A percentile compares a stretch with the other conserved stretches of the same genome.
Conservation (phyloP, 805 yeast genomes). For the Candida ovalis region DNA sequence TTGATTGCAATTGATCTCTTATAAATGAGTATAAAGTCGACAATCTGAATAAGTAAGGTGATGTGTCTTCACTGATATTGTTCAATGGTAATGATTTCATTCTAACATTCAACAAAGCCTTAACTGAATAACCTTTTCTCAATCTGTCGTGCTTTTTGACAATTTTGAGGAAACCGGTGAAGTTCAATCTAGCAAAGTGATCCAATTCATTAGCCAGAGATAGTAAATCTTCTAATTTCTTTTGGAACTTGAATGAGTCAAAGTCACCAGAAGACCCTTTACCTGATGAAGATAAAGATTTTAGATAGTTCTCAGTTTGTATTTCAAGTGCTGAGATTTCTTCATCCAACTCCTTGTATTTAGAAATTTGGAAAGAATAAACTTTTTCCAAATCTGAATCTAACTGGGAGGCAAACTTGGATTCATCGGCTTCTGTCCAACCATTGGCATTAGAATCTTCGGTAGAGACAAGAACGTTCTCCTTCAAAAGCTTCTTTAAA, state of each 20-base stretch:
- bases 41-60: conserved; percentile 81
- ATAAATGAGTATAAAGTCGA: conserved; percentile 78
- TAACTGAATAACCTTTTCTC: conserved; percentile 84
- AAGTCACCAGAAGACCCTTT: conserved; percentile 34
- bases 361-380: conserved; percentile 63
- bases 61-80: conserved; percentile 75
- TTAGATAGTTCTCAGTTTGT: conserved; percentile 42
- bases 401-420: conserved; percentile 58
- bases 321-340: conserved; percentile 63
- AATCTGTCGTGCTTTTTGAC: conserved; percentile 94
- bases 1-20: conserved; percentile 60
- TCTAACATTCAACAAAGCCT: conserved; percentile 83
- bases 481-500: conserved; percentile 66
- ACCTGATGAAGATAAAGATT: conserved; percentile 14
- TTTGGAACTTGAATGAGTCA: conserved; percentile 60
- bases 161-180: conserved; percentile 90
- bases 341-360: conserved; percentile 65
- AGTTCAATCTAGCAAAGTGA: conserved; percentile 85
- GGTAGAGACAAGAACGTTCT: conserved; percentile 40
- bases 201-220: conserved; percentile 81
- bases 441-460: conserved; percentile 15
- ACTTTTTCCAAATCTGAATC: conserved; percentile 76
- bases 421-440: conserved; percentile 74
- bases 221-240: conserved; percentile 67
- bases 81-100: conserved; percentile 86